phyloP scores from a whole-genome alignment of 371 early-diverging fungal genomes.

The Rhizopus arrhizus region DNA sequence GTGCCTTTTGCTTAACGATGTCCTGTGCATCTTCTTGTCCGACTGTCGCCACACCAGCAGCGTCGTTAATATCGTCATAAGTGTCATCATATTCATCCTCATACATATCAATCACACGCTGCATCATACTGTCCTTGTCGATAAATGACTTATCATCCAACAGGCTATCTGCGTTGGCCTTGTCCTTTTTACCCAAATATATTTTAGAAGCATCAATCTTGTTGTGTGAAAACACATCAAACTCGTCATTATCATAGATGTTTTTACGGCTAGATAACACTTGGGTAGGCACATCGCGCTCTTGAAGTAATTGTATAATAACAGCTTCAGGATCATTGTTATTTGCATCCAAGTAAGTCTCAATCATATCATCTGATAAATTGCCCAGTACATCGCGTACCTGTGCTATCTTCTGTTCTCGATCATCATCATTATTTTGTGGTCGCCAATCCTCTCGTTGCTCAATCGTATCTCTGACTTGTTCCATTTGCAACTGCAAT shows the following conservation, averaged over 20 bases:
- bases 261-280: slow-evolving; percentile 71
- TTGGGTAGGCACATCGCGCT: not conserved
- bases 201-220: slow-evolving; percentile 67
- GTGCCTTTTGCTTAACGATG: slow-evolving; percentile 24
- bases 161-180: slow-evolving; percentile 40
- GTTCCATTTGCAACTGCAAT: slow-evolving; percentile 68
- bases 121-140: slow-evolving; percentile 63
- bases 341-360: slow-evolving; percentile 74
- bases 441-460: slow-evolving; percentile 41
- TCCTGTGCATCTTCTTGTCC: slow-evolving; percentile 45
- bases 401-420: slow-evolving; percentile 62
- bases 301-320: slow-evolving; percentile 68
- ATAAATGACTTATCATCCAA: slow-evolving; percentile 66
- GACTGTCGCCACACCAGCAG: slow-evolving; percentile 56
- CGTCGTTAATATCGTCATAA: slow-evolving; percentile 78
- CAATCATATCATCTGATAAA: slow-evolving; percentile 86
- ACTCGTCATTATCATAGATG: slow-evolving; percentile 90
- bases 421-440: slow-evolving; percentile 18
- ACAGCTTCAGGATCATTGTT: slow-evolving; percentile 69
- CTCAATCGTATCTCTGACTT: slow-evolving; percentile 61
- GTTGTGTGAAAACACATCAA: slow-evolving; percentile 76
- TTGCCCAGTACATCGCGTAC: slow-evolving; percentile 85
- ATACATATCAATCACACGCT: slow-evolving; percentile 64
- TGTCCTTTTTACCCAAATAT: slow-evolving; percentile 68
- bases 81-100: slow-evolving; percentile 93